Evolutionary conservation across 2,329 filamentous ascomycete genomes (phyloP), one percentile per base, ranked within the genome.

Genomic region (Mycosphaerella arachidis): DNA sequence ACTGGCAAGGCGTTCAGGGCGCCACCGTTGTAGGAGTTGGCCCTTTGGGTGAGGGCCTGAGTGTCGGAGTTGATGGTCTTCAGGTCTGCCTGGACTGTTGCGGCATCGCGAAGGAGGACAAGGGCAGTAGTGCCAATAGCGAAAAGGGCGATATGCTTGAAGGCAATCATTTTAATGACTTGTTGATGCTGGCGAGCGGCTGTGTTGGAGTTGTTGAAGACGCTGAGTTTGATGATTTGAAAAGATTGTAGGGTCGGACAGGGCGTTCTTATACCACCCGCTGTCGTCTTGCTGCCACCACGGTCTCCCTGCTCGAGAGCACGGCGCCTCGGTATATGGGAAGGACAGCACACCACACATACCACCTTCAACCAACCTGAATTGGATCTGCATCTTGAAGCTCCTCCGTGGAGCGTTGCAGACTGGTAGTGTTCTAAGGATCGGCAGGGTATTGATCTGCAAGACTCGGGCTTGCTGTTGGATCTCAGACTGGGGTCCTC

Each of bases 21-120:
- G 37, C 63, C 63, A n/a, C 56, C 58, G 46, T 57, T 52, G 64
- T 65, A 66, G 52, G 53, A 33, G 60, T 63, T 61, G 55, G 57
- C 56, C 10, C 57, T 53, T 7, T 53, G 18, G 53, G 61, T 65
- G 56, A 65, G 53, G 29, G 50, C 40, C 40, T 55, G 48, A 35
- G 61, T 62, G 56, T 65, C 60, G 45, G 46, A 52, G 59, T 65
- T 62, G 60, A 66, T 65, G 48, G 24, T 61, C 46, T 53, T 43
- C 35, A 64, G 58, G 55, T 61, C 58, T n/a, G 53, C 29, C 18
- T 60, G 40, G 61, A 60, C 50, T 7, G 51, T 55, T 18, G 57
- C 56, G 16, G 57, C 55, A 35, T 64, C 60, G 43, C 60, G 62
- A 29, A 43, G 53, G 30, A 63, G 20, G 31, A 61, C 61, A 29